phyloP scores from a whole-genome alignment of 164 flowering plant genomes.

The Macadamia tetraphylla region DNA sequence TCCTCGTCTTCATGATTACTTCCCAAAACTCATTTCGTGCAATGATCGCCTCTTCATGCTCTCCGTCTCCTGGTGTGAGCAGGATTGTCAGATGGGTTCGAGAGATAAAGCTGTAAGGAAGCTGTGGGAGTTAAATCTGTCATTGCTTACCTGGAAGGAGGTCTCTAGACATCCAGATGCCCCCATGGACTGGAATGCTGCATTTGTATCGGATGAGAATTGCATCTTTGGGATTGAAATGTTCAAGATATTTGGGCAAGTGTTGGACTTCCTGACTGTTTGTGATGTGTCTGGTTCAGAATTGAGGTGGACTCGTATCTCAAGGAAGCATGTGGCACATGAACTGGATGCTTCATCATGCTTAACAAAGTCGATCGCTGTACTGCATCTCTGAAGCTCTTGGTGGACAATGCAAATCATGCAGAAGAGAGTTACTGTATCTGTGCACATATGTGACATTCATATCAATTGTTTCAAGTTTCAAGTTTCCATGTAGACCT shows the following conservation, averaged over 20 bases:
- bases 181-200: conserved; percentile 98
- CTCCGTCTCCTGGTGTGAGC: conserved; percentile 97
- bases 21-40: conserved; percentile 72
- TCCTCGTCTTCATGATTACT: conserved; percentile 76
- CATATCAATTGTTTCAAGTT: neutral
- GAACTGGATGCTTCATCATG: conserved; percentile 85
- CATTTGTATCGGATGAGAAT: conserved; percentile 65
- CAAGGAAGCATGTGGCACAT: conserved; percentile 70
- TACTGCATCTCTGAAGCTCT: conserved; percentile 41
- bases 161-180: conserved; percentile 93
- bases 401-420: neutral
- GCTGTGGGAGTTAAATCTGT: conserved; percentile 83
- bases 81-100: conserved; percentile 67
- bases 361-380: conserved; percentile 72
- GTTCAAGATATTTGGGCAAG: conserved; percentile 97
- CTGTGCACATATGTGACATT: neutral
- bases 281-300: conserved; percentile 47
- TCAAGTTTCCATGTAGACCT: conserved; percentile 10
- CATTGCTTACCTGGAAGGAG: conserved; percentile 62
- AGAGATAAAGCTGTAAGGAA: conserved; percentile 88
- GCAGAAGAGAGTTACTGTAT: neutral
- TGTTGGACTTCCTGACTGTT: conserved; percentile 75
- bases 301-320: conserved; percentile 60
- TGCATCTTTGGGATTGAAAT: conserved; percentile 82
- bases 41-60: conserved; percentile 67